Base-by-base conservation (phyloP, 345 rosid genomes). In the Excoecaria agallocha region DNA sequence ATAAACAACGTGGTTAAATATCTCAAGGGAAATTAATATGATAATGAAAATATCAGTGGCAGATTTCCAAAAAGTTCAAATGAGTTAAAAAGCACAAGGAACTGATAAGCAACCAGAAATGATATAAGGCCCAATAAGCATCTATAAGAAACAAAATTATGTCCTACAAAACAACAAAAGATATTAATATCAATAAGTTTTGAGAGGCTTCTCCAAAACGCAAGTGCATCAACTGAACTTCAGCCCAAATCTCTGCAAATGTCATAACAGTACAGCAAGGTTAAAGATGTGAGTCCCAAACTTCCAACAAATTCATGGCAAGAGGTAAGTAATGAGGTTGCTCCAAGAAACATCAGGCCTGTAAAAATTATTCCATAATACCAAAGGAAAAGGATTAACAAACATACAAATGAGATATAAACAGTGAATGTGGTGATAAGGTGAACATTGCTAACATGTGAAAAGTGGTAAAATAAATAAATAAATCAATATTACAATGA, bases 251-350 rank as follows among this genome's bases (percentile, higher is more conserved):
- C 89, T 91, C 98, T 96, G 99, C 99, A 96, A 88, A 93, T 89
- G 88, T 89, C 90, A 96, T 84, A 93, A 93, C 89, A 95, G 91
- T 89, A 93, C 86, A 93, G 85, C 95, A 96, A 90, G 96, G 93
- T 96, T 90, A 96, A 89, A 85, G 91, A 88, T 77, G 98, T 91
- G 98, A 96, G 96, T 93, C 96, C 94, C 93, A 93, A 90, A 95
- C 99, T 93, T 89, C 96, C 94, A 94, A 94, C 90, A 93, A 89
- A 85, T 83, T 85, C 88, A 87, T 86, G 86, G 91, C 91, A 93
- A 89, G 91, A 86, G 89, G 96, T 86, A 93, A 96, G 95, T 87
- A 89, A 96, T 93, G 90, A 93, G 84, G 97, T 82, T 89, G 91
- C 98, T 88, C 99, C 99, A 88, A 80, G 86, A 88, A 86, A 93